These are phyloP conservation scores for Chrysanthemum makinoi DNA, from an alignment of 129 eudicot species.

Conservation along the genomic window DNA sequence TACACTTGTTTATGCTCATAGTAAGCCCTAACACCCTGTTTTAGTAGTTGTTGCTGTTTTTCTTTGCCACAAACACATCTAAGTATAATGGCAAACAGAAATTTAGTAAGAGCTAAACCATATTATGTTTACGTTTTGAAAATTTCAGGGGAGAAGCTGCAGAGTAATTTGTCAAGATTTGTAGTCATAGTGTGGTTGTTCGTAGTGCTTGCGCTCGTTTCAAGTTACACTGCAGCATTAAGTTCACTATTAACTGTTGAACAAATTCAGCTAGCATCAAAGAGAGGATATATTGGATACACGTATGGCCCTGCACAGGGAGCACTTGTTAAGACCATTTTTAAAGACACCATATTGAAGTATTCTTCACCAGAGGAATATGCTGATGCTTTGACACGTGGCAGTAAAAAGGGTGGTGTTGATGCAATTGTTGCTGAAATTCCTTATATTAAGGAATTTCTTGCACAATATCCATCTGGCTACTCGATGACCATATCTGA, in stretches of 20 bases:
- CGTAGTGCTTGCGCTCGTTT: slow-evolving; percentile 44
- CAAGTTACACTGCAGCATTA: slow-evolving; percentile 63
- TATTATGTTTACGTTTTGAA: too few relatives aligned
- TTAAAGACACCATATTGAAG: background rate
- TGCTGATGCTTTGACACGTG: too few relatives aligned
- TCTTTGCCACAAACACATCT: too few relatives aligned
- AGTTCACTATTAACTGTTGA: slow-evolving; percentile 52
- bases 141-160: slow-evolving; percentile 39
- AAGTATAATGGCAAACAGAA: too few relatives aligned
- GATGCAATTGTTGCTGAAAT: too few relatives aligned
- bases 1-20: slow-evolving; percentile 34
- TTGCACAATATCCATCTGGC: too few relatives aligned
- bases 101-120: too few relatives aligned
- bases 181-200: slow-evolving; percentile 45
- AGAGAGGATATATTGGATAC: slow-evolving; percentile 17
- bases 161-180: slow-evolving; percentile 42
- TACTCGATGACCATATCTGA: too few relatives aligned
- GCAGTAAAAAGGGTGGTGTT: too few relatives aligned
- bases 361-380: too few relatives aligned
- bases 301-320: background rate
- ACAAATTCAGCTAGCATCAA: slow-evolving; percentile 32
- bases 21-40: slow-evolving; percentile 20
- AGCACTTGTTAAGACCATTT: background rate
- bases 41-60: too few relatives aligned
- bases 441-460: too few relatives aligned